Conservation (phyloP, 2,329 filamentous ascomycete species). For the Thielaviopsis ethacetica region DNA sequence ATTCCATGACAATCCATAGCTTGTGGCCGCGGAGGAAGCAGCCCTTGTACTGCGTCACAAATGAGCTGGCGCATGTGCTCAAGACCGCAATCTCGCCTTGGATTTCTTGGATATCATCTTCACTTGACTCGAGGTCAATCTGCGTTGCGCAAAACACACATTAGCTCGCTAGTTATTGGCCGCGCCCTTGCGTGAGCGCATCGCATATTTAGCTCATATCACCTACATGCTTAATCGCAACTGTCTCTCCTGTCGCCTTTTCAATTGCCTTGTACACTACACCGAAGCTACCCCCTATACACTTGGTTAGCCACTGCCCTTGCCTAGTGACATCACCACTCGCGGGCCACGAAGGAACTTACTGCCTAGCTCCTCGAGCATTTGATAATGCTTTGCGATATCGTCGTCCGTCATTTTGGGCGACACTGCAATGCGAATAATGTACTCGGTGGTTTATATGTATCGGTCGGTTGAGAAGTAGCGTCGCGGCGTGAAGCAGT, state of each 20-base stretch:
- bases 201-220: not conserved
- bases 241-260: conserved; percentile 73
- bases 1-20: conserved; percentile 99
- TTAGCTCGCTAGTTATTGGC: not conserved
- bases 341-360: conserved; percentile 25
- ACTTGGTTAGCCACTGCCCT: conserved; percentile 4
- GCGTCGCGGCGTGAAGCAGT: no score
- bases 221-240: conserved; percentile 89
- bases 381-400: conserved; percentile 78
- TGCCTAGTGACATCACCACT: not conserved
- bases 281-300: conserved; percentile 78
- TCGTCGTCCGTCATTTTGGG: conserved; percentile 39
- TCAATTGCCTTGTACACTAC: conserved; percentile 96
- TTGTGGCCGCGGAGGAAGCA: conserved; percentile 95
- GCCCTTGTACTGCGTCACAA: conserved; percentile 89
- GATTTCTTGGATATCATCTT: conserved; percentile 96
- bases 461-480: not conserved
- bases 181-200: not conserved
- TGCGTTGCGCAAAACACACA: conserved; percentile 22
- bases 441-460: not conserved
- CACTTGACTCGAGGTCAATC: conserved; percentile 98
- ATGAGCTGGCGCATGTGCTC: conserved; percentile 85
- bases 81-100: conserved; percentile 93
- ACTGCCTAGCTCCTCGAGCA: conserved; percentile 93
- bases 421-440: not conserved